phyloP scores from a whole-genome alignment of 1,284 basidiomycete species.

The Mycena sp. region DNA sequence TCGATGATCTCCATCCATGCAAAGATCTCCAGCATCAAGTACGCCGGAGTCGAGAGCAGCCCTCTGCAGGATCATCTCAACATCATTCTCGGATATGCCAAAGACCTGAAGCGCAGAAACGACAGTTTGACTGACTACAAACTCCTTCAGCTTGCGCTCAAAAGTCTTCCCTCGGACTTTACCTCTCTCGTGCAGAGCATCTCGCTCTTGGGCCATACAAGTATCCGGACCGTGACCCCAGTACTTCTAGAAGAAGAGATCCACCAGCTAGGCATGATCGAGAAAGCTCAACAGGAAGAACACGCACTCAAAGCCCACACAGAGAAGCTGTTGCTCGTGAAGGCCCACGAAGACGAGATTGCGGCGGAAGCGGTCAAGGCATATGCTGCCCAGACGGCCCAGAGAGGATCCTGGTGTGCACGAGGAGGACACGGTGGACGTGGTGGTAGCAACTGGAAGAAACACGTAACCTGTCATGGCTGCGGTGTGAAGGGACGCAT shows the following conservation, averaged over 20 bases:
- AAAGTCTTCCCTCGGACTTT: background rate
- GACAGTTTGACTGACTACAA: background rate
- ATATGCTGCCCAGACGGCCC: background rate
- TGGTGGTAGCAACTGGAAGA: background rate
- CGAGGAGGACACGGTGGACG: background rate
- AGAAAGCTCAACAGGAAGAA: no score
- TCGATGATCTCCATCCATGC: background rate
- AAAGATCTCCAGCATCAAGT: background rate
- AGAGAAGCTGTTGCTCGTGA: no score
- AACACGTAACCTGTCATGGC: background rate
- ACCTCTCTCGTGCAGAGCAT: background rate
- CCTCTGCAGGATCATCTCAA: background rate
- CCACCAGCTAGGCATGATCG: background rate
- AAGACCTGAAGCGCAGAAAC: background rate
- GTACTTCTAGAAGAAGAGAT: background rate
- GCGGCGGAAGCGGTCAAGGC: background rate
- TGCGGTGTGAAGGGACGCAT: background rate
- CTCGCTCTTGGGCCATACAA: background rate
- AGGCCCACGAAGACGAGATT: background rate
- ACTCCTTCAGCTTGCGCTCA: background rate
- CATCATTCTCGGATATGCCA: background rate
- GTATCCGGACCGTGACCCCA: background rate
- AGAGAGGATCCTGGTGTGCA: background rate
- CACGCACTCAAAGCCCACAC: no score
- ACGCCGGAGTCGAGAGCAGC: no score